Conservation (phyloP, 2,329 filamentous ascomycete genomes). For the Onygena corvina region DNA sequence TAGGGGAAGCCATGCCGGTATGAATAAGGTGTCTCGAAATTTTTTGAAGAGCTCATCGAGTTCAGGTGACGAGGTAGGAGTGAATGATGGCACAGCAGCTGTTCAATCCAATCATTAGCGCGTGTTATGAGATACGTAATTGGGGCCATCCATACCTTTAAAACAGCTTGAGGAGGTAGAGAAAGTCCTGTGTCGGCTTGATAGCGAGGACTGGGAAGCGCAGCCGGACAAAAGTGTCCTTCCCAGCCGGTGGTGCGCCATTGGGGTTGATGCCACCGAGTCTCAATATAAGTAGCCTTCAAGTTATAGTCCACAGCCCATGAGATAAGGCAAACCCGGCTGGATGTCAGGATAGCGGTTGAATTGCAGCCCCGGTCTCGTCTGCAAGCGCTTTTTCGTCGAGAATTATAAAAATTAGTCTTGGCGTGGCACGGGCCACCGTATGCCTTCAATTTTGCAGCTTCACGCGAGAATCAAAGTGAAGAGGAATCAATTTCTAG, state of each 20-base stretch:
- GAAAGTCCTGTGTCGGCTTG: slow-evolving; percentile 16
- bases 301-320: too few species aligned
- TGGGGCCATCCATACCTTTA: slow-evolving; percentile 22
- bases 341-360: too few species aligned
- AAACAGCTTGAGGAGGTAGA: slow-evolving; percentile 25
- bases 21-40: slow-evolving; percentile 36
- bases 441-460: slow-evolving; percentile 4
- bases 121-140: neutral
- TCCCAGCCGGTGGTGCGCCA: slow-evolving; percentile 31
- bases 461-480: neutral
- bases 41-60: slow-evolving; percentile 30
- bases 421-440: slow-evolving; percentile 10
- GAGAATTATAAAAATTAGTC: slow-evolving; percentile 17
- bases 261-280: slow-evolving; percentile 12
- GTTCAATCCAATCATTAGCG: neutral
- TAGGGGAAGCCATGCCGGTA: slow-evolving; percentile 29
- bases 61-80: slow-evolving; percentile 29
- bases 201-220: slow-evolving; percentile 22
- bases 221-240: slow-evolving; percentile 30
- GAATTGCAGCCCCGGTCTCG: too few species aligned
- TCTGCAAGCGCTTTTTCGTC: too few species aligned
- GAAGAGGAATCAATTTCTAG: neutral
- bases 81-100: slow-evolving; percentile 30
- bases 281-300: too few species aligned
- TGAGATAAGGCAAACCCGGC: too few species aligned